phyloP scores from a whole-genome alignment of 768 basidiomycete genomes.

The Mycena latifolia region DNA sequence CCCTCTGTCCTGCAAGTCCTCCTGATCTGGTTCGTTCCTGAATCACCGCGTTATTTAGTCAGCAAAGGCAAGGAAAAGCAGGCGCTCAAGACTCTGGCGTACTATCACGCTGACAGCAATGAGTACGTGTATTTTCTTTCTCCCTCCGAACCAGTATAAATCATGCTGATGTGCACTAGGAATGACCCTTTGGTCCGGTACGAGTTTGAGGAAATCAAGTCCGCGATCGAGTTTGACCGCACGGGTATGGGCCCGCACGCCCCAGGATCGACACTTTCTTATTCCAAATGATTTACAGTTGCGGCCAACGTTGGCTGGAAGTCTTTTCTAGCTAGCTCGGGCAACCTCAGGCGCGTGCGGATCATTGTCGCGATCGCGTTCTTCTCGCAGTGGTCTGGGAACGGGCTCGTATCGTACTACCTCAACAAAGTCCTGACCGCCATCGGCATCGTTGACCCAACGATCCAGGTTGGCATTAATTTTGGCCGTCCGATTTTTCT shows the following conservation, averaged over 20 bases:
- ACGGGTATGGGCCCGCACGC: constrained; percentile 39
- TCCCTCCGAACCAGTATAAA: no score
- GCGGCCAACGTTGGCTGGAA: constrained; percentile 76
- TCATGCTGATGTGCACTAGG: constrained; percentile 40
- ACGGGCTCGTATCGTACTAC: constrained; percentile 88
- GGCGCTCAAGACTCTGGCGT: constrained; percentile 76
- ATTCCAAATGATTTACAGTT: constrained; percentile 43
- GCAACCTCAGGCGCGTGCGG: constrained; percentile 81
- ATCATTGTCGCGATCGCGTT: constrained; percentile 84
- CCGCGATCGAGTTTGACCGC: constrained; percentile 77
- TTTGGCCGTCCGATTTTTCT: constrained; percentile 63
- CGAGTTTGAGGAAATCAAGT: constrained; percentile 86
- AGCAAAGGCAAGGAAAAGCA: constrained; percentile 77
- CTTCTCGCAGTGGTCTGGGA: constrained; percentile 90
- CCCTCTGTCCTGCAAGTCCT: constrained; percentile 76
- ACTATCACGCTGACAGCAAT: constrained; percentile 87
- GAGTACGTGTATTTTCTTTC: constrained; percentile 47
- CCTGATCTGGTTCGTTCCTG: constrained; percentile 79
- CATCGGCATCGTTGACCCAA: constrained; percentile 73
- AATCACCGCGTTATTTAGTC: constrained; percentile 87
- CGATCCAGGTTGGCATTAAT: constrained; percentile 52
- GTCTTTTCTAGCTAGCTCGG: constrained; percentile 71
- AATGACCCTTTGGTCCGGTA: constrained; percentile 76
- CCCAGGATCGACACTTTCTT: background rate
- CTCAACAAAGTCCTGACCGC: constrained; percentile 77